Conservation (phyloP, 768 basidiomycete genomes). For the Leucocoprinus sp. region DNA sequence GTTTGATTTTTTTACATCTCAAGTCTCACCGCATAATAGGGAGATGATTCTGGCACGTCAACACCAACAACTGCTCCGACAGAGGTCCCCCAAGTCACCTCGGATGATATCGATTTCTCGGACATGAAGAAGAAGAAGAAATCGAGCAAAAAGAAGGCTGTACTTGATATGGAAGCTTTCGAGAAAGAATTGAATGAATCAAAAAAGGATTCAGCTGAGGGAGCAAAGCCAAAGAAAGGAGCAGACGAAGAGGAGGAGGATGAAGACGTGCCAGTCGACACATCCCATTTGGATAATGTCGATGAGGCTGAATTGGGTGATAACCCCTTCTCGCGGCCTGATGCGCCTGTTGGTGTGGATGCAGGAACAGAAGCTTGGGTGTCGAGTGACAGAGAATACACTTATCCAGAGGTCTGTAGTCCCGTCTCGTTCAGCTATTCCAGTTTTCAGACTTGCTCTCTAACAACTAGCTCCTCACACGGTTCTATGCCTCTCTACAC, state of each 20-base stretch:
- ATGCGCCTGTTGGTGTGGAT: constrained; percentile 55
- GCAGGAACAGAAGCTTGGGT: constrained; percentile 85
- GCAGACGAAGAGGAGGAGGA: constrained; percentile 47
- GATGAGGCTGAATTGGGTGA: constrained; percentile 87
- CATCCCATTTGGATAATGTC: constrained; percentile 55
- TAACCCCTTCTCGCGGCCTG: constrained; percentile 65
- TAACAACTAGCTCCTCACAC: constrained; percentile 73
- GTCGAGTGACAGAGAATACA: constrained; percentile 88
- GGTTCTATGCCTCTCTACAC: constrained; percentile 88
- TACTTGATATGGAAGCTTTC: constrained; percentile 86
- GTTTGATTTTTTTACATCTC: background rate
- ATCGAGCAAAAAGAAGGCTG: constrained; percentile 76
- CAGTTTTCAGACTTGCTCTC: background rate
- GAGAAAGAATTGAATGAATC: constrained; percentile 83
- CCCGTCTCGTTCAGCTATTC: background rate
- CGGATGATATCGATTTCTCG: constrained; percentile 86
- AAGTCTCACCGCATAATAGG: constrained; percentile 27
- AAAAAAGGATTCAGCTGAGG: constrained; percentile 50
- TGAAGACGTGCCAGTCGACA: constrained; percentile 50
- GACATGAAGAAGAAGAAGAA: constrained; percentile 98
- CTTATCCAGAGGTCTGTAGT: constrained; percentile 75
- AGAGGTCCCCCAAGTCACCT: constrained; percentile 38
- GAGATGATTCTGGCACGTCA: constrained; percentile 58
- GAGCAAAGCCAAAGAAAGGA: constrained; percentile 16
- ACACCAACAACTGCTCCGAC: constrained; percentile 43